Evolutionary conservation across 257 asterid species (phyloP).

Genomic region (Jaltomata sinuosa): DNA sequence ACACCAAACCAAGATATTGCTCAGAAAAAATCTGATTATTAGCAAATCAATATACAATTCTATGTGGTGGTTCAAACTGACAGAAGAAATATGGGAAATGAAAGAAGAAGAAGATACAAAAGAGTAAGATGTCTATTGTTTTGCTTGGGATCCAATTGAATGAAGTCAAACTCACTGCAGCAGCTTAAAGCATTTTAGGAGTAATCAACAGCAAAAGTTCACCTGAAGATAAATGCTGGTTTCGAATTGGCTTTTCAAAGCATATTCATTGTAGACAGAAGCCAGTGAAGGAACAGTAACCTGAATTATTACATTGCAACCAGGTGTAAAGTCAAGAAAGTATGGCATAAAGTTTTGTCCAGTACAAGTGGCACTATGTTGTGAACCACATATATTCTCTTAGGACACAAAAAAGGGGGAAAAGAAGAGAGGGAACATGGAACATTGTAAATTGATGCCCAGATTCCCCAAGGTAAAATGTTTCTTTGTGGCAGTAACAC

Average conservation of each 20-base stretch:
- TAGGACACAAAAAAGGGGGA: neutral
- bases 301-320: constrained; percentile 30
- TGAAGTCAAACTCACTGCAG: neutral
- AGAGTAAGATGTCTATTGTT: neutral
- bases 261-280: constrained; percentile 95
- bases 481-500: neutral
- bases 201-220: constrained; percentile 2
- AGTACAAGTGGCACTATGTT: neutral
- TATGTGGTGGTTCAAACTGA: neutral
- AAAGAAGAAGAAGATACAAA: neutral
- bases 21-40: neutral
- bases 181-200: neutral
- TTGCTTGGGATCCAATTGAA: neutral
- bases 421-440: neutral
- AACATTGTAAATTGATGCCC: neutral
- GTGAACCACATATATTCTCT: neutral
- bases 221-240: constrained; percentile 99
- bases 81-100: neutral
- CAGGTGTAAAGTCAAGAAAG: neutral
- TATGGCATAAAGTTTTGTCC: neutral
- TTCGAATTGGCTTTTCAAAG: constrained; percentile 93
- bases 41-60: neutral
- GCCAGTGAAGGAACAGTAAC: constrained; percentile 97
- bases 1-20: neutral
- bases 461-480: neutral